Base-by-base conservation (phyloP, 306 rosid species). In the Fragaria ananassa region DNA sequence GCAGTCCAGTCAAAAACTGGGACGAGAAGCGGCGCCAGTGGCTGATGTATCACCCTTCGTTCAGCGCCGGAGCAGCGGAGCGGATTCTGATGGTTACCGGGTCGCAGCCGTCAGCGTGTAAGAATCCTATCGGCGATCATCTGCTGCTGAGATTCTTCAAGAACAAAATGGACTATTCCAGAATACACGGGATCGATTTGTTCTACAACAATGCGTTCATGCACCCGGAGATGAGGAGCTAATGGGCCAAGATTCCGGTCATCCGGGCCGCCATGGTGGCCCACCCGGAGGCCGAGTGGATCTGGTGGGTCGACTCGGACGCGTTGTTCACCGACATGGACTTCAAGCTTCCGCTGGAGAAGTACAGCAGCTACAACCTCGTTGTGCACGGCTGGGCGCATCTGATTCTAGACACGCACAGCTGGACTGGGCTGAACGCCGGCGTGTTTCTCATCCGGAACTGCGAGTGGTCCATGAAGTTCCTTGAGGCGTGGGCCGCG, bases 231-330 rank as follows among this genome's bases (percentile, higher is more conserved):
- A 95, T 95, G 98, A 77, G 65, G 65, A 53, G 77, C 0, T 90
- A 86, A 62, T 95, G 99, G 97, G 96, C 93, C 29, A 95, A 95
- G 58, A 90, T 92, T 1, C 93, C 96, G 0, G 91, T 90, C 70
- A 84, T 92, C 23, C 84, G 87, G 74, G 90, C 97, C 5, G 90
- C 93, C 4, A 92, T 92, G 97, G 19, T 92, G 84, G 93, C 97
- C 78, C 99, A 92, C n/a, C 96, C 97, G 6, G 97, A 89, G 58
- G 93, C 84, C 53, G 97, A 95, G 85, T 95, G 97, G 97, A 90
- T 95, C 86, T 95, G 92, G 93, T 95, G 99, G 99, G 91, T 95
- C 4, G 99, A 92, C 87, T 92, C 97, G 50, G 97, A 92, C 87
- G 97, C 97, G 7, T 19, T 85, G 81, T 85, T 95, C 84, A 89